Evolutionary conservation across 495 filamentous ascomycete species (phyloP), one percentile per base, ranked within the genome.

Genomic region (Trichoderma erinaceum): DNA sequence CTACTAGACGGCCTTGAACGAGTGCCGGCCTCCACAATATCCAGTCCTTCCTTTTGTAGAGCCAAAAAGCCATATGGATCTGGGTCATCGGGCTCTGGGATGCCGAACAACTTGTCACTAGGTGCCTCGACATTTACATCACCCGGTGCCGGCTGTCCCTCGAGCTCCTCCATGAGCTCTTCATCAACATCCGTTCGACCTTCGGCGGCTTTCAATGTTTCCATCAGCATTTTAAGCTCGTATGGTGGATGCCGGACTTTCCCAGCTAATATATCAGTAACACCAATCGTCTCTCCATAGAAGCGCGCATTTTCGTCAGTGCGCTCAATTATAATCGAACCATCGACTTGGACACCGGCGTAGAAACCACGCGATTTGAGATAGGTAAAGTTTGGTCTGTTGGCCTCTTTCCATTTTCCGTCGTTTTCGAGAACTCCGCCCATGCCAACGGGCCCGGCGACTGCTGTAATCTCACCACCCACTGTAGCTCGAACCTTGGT

Each of bases 1-100:
- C 89, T 89, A 75, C 84, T 88, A 35, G 82, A 83, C 25, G 92
- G 89, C 46, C 91, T 81, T 25, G 80, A 75, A 58, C 84, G 84
- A 3, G 90, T 89, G n/a, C 91, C 92, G 18, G 92, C 92, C 80
- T 96, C 93, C 64, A 89, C 84, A 71, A 97, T 93, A 71, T 92
- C 89, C 64, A 96, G 80, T 8, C 93, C 93, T 71, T 89, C 88
- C 70, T 89, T 87, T 76, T 94, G 89, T 46, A 97, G 78, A 41
- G 93, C 92, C 32, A 90, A 85, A 27, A 97, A 90, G 27, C 93
- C 93, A 73, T 89, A 97, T 15, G 93, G 93, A 76, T 97, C 93
- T 32, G 93, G 92, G 68, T 92, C 89, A 52, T 92, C 89, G 2
- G 80, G 75, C 56, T 88, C 88, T 5, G 92, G 93, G n/a, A 96